Conservation (phyloP, 768 basidiomycete genomes). For the Daedalea quercina region DNA sequence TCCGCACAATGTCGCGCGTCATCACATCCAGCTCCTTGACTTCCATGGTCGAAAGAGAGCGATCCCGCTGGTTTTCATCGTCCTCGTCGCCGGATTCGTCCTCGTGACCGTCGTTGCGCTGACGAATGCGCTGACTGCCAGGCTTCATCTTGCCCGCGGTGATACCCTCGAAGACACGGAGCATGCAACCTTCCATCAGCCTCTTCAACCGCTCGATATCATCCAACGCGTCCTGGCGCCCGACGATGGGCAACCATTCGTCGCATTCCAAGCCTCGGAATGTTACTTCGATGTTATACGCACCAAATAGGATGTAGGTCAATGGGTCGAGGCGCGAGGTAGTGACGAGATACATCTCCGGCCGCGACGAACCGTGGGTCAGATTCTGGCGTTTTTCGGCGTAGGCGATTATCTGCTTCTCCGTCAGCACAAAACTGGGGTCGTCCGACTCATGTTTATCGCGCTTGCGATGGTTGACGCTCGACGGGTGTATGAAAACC, state of each 20-base stretch:
- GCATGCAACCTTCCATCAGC: constrained; percentile 76
- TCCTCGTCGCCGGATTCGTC: constrained; percentile 59
- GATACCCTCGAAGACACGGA: constrained; percentile 88
- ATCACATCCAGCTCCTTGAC: constrained; percentile 69
- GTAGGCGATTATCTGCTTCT: constrained; percentile 75
- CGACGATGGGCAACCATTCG: constrained; percentile 78
- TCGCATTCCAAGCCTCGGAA: constrained; percentile 80
- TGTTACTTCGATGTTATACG: constrained; percentile 65
- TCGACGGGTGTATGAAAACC: constrained; percentile 77
- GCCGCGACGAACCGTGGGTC: constrained; percentile 33
- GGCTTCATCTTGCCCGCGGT: constrained; percentile 32
- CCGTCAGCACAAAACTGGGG: constrained; percentile 15
- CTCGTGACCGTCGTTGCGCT: constrained; percentile 36
- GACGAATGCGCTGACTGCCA: constrained; percentile 28
- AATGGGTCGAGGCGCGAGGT: constrained; percentile 85
- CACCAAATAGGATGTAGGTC: constrained; percentile 88
- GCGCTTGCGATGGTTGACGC: constrained; percentile 73
- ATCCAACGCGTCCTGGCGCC: constrained; percentile 55
- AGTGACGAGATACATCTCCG: constrained; percentile 67
- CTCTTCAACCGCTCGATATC: constrained; percentile 77
- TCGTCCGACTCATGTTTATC: constrained; percentile 27
- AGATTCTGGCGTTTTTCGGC: constrained; percentile 80
- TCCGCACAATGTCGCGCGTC: constrained; percentile 65
- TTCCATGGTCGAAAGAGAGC: constrained; percentile 61
- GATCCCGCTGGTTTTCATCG: constrained; percentile 32